Evolutionary conservation across 2,329 filamentous ascomycete species (phyloP), one percentile per base, ranked within the genome.

Genomic region (Kalaharituber pfeilii): DNA sequence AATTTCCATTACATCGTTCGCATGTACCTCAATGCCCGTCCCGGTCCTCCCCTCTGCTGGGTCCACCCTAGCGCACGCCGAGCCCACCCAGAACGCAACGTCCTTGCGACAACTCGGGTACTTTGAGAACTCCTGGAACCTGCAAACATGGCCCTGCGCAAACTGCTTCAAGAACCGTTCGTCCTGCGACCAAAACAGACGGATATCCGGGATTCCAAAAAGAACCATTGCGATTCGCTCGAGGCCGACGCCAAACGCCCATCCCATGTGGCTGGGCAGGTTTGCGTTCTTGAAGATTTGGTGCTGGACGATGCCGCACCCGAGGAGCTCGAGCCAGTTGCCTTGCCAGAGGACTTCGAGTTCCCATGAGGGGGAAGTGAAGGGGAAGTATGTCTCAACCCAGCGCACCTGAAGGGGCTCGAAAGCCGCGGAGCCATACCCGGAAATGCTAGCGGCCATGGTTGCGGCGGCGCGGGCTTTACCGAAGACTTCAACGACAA

Each of bases 311-410:
- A 98, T 79, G 30, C 91, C 91, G 63, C 82, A 93, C n/a, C 91
- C 91, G 1, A 98, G 76, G 3, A 96, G 80, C 70, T 98, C 91
- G 29, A 98, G 80, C 91, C 91, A 98, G 66, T 93, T 84, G 27
- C 85, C 88, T 62, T 83, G 81, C 77, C 89, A 95, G 73, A 85
- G 88, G 8, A 98, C 86, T 66, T 98, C 91, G 24, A 98, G 76
- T 67, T 98, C 91, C 84, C 86, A 98, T 5, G 84, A 91, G 0
- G 91, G 91, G 55, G 82, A 88, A 0, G 91, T 98, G 67, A 96
- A 96, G 36, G 91, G 91, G 70, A 98, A 98, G 69, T 91, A 96
- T 1, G 91, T 87, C 68, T 95, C 89, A 6, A 96, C 81, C 91
- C 91, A 98, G 61, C 91, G 79, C 64, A 95, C 81, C 62, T 80